Evolutionary conservation across 179 eudicot species (phyloP).

Genomic region (Silene coronaria): DNA sequence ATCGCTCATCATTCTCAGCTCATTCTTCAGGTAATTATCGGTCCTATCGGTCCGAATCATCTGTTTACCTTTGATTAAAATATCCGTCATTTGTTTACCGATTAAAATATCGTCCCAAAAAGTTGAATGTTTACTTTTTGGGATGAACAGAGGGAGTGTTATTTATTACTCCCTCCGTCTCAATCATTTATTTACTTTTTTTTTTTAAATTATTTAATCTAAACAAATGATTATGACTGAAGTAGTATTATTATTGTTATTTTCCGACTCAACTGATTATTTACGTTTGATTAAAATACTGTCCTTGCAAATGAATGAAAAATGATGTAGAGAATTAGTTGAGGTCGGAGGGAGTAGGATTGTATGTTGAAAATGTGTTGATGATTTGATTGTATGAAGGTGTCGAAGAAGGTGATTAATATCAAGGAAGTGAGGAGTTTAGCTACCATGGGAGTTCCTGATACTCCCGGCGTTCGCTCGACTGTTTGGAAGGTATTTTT

Average conservation of each 20-base stretch:
- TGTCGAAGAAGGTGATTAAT: slow-evolving; percentile 82
- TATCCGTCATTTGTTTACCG: not conserved
- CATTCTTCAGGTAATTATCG: slow-evolving; percentile 54
- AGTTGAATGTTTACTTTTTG: no score
- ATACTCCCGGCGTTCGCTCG: slow-evolving; percentile 75
- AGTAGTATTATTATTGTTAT: no score
- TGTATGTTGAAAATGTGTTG: not conserved
- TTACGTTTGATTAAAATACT: not conserved
- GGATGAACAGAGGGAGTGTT: no score
- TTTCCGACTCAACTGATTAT: not conserved
- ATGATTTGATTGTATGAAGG: slow-evolving; percentile 25
- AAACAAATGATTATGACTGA: no score
- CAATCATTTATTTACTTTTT: no score
- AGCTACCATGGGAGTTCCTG: slow-evolving; percentile 82
- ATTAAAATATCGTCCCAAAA: no score
- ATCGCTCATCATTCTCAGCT: slow-evolving; percentile 77
- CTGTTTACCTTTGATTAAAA: not conserved
- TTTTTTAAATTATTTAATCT: no score
- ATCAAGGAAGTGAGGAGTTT: slow-evolving; percentile 77
- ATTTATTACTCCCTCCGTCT: no score
- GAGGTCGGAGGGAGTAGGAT: not conserved
- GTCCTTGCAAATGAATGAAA: no score
- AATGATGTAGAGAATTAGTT: not conserved
- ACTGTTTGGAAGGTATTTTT: slow-evolving; percentile 75
- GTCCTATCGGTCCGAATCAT: not conserved